Conservation (phyloP, 106 monocot species). For the Narthecium ossifragum region DNA sequence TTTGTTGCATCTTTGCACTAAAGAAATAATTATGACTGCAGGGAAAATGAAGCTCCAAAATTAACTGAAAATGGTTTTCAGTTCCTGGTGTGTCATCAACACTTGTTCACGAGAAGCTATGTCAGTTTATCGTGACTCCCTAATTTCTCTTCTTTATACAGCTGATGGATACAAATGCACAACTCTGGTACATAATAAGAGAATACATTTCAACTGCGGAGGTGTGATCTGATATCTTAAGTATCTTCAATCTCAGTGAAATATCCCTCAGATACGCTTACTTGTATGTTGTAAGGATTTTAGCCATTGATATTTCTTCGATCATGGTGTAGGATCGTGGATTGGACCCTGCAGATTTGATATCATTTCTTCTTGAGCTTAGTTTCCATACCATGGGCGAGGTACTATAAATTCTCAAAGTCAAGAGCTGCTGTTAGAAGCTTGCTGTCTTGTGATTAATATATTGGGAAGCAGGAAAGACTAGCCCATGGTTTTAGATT, state of each 20-base stretch:
- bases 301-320: no score
- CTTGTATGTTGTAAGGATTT: neutral
- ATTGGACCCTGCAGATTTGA: constrained; percentile 81
- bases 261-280: neutral
- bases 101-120: no score
- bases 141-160: constrained; percentile 24
- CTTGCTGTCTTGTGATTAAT: no score
- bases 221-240: constrained; percentile 37
- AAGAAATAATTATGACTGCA: no score
- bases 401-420: no score
- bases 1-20: no score
- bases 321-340: constrained; percentile 91
- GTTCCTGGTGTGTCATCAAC: constrained; percentile 58
- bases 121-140: constrained; percentile 3
- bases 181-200: constrained; percentile 95
- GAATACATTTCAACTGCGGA: constrained; percentile 94
- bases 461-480: no score
- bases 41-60: constrained; percentile 87
- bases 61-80: constrained; percentile 97
- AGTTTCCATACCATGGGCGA: constrained; percentile 85
- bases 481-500: no score
- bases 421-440: no score
- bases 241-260: neutral
- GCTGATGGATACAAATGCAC: constrained; percentile 99
- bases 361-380: constrained; percentile 97